Conservation (phyloP, 495 filamentous ascomycete species). For the Xylaria acuta region DNA sequence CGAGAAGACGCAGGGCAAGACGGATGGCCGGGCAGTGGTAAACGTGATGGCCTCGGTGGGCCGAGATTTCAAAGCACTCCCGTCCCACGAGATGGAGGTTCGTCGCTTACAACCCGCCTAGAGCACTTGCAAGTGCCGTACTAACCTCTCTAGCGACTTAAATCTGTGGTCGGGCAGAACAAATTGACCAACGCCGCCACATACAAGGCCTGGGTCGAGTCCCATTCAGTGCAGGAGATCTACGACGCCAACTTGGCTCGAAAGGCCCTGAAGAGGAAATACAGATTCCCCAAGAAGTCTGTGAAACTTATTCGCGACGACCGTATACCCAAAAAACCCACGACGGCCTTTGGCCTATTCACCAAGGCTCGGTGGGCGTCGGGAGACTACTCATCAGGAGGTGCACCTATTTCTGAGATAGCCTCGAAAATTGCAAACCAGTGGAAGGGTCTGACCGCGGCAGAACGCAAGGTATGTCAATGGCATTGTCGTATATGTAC, state of each 20-base stretch:
- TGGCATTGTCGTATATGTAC: neutral
- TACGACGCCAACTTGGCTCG: slow-evolving; percentile 70
- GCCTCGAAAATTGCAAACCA: neutral
- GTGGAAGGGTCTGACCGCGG: slow-evolving; percentile 58
- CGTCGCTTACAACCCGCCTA: slow-evolving; percentile 21
- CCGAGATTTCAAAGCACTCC: slow-evolving; percentile 37
- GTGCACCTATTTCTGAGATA: slow-evolving; percentile 39
- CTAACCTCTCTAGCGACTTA: slow-evolving; percentile 40
- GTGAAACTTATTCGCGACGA: slow-evolving; percentile 58
- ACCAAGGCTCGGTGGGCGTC: slow-evolving; percentile 49
- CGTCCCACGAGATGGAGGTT: slow-evolving; percentile 41
- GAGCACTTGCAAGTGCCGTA: neutral
- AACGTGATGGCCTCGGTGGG: slow-evolving; percentile 16
- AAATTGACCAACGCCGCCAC: slow-evolving; percentile 43
- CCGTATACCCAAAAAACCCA: slow-evolving; percentile 59
- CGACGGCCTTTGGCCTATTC: slow-evolving; percentile 53
- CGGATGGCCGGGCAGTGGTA: neutral
- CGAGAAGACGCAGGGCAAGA: slow-evolving; percentile 24
- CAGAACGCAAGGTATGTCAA: slow-evolving; percentile 58
- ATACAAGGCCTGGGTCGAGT: slow-evolving; percentile 65
- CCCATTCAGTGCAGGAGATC: slow-evolving; percentile 63
- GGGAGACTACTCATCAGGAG: slow-evolving; percentile 50
- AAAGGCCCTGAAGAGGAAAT: slow-evolving; percentile 46
- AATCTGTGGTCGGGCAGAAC: neutral
- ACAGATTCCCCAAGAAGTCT: slow-evolving; percentile 32